Evolutionary conservation across 2,329 filamentous ascomycete genomes (phyloP).

Genomic region (Pyrenophora tritici-repentis): DNA sequence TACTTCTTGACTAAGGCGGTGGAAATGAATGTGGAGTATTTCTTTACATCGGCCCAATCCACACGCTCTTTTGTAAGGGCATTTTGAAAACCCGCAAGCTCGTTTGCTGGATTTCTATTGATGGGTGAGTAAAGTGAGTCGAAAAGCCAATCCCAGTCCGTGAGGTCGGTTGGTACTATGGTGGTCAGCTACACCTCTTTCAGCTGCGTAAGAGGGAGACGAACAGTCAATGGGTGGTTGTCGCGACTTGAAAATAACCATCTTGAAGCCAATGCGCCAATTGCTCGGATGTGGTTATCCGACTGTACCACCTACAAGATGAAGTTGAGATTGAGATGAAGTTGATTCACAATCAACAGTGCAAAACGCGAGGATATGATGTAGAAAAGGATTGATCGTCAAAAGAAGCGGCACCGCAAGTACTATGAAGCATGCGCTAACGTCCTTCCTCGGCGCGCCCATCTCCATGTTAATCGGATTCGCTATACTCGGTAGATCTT

Average conservation of each 20-base stretch:
- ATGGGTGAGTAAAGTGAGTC: conserved; percentile 60
- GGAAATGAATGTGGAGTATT: conserved; percentile 62
- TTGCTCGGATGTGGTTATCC: not conserved
- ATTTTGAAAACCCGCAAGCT: conserved; percentile 62
- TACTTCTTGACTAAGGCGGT: conserved; percentile 63
- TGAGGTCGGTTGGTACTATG: conserved; percentile 58
- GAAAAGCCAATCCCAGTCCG: conserved; percentile 67
- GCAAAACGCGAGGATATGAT: not conserved
- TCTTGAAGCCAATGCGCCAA: conserved; percentile 18
- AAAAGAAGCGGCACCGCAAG: not conserved
- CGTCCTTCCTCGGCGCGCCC: conserved; percentile 22
- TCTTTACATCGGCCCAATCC: conserved; percentile 62
- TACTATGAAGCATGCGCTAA: conserved; percentile 2
- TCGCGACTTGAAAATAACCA: conserved; percentile 50
- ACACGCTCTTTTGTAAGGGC: conserved; percentile 63
- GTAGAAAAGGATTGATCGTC: not conserved
- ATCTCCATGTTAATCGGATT: conserved; percentile 25
- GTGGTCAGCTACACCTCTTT: conserved; percentile 6
- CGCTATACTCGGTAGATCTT: conserved; percentile 34
- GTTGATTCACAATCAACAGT: not conserved
- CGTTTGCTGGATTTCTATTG: conserved; percentile 42
- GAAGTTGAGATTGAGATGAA: too few relatives aligned
- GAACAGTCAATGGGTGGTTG: conserved; percentile 52
- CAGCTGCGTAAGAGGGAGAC: not conserved
- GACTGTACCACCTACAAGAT: too few relatives aligned